phyloP scores from a whole-genome alignment of 2,329 filamentous ascomycete genomes.

The Massarina eburnea region DNA sequence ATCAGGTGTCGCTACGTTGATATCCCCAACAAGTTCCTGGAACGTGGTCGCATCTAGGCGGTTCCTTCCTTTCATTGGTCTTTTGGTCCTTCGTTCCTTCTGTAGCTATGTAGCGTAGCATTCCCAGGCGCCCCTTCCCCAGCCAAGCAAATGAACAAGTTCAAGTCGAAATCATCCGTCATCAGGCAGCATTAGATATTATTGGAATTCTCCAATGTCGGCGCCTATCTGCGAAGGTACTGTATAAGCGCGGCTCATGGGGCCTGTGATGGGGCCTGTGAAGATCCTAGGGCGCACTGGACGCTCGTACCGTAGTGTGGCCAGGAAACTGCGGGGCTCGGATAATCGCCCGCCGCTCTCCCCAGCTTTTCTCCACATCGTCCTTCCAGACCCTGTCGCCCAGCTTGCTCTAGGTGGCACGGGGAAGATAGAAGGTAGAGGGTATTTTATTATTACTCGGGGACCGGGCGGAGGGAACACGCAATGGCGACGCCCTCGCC shows the following conservation, averaged over 20 bases:
- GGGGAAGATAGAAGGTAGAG: too few relatives aligned
- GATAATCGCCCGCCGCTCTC: constrained; percentile 4
- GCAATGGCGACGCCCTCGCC: constrained; percentile 9
- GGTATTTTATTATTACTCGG: not conserved
- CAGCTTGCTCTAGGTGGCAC: too few relatives aligned
- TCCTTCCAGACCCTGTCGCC: not conserved
- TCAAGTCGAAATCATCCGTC: too few relatives aligned
- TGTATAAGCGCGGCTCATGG: not conserved
- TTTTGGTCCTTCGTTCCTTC: too few relatives aligned
- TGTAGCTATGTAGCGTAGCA: too few relatives aligned
- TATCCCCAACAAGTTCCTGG: constrained; percentile 23
- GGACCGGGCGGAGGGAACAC: not conserved
- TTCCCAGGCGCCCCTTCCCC: too few relatives aligned
- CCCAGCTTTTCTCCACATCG: constrained; percentile 1
- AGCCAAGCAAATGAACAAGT: too few relatives aligned
- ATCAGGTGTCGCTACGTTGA: constrained; percentile 19
- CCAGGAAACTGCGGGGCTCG: constrained; percentile 2
- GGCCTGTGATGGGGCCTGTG: not conserved
- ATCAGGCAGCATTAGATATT: too few relatives aligned
- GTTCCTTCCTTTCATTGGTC: too few relatives aligned
- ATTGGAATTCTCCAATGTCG: too few relatives aligned
- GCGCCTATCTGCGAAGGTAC: not conserved
- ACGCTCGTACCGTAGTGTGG: constrained; percentile 1
- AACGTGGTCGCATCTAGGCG: constrained; percentile 16
- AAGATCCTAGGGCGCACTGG: not conserved